These are phyloP conservation scores for Phylloporus scabripes DNA, from an alignment of 768 basidiomycete species.

Conservation along the genomic window DNA sequence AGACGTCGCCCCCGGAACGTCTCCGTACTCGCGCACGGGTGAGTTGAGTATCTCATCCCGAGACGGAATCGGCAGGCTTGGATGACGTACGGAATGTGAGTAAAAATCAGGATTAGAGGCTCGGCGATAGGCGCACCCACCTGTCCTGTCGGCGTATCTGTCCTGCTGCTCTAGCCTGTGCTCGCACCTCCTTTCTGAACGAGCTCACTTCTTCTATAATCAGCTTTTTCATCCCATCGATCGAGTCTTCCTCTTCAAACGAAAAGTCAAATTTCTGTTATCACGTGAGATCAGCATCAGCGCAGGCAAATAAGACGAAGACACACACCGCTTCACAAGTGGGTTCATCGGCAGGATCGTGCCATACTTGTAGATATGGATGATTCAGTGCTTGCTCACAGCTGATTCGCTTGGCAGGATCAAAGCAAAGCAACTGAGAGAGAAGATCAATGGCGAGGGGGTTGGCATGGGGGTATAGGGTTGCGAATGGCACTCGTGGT, in stretches of 20 bases:
- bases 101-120: not conserved
- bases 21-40: constrained; percentile 58
- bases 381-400: constrained; percentile 95
- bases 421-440: constrained; percentile 88
- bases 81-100: not conserved
- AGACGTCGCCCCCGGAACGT: constrained; percentile 64
- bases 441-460: constrained; percentile 92
- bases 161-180: constrained; percentile 67
- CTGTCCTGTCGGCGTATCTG: constrained; percentile 77
- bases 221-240: constrained; percentile 94
- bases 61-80: constrained; percentile 70
- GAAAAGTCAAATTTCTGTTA: constrained; percentile 87
- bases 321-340: constrained; percentile 64
- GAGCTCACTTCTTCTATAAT: constrained; percentile 89
- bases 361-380: constrained; percentile 95
- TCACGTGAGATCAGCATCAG: not conserved
- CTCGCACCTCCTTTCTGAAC: constrained; percentile 87
- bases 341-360: constrained; percentile 94
- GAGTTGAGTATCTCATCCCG: constrained; percentile 79
- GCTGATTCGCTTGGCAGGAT: constrained; percentile 92
- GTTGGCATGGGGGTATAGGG: constrained; percentile 91
- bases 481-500: constrained; percentile 87
- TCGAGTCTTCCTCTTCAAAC: constrained; percentile 94
- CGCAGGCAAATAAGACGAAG: not conserved
- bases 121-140: constrained; percentile 31